A percentile compares a stretch with the other conserved stretches of the same genome.
phyloP scores from a whole-genome alignment of 2,329 filamentous ascomycete species.

The Exophiala aquamarina region DNA sequence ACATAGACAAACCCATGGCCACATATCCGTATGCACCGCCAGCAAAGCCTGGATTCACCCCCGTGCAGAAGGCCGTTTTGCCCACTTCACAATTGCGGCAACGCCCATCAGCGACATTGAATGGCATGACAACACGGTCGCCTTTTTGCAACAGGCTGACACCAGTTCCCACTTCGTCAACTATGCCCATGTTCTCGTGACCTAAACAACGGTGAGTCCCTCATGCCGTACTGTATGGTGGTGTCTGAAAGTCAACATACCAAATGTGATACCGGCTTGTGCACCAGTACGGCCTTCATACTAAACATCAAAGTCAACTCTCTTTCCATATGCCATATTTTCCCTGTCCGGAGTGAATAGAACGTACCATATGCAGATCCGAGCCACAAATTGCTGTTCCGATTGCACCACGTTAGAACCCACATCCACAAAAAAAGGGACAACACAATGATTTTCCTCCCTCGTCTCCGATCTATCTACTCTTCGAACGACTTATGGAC shows the following conservation, averaged over 20 bases:
- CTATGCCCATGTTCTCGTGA: conserved; percentile 63
- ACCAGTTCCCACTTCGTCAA: conserved; percentile 56
- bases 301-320: conserved; percentile 43
- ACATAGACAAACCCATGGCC: conserved; percentile 57
- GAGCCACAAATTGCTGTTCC: conserved; percentile 55
- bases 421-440: too few relatives aligned
- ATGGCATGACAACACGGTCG: conserved; percentile 64
- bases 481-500: too few relatives aligned
- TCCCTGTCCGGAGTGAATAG: too few relatives aligned
- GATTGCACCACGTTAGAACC: conserved; percentile 3
- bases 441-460: too few relatives aligned
- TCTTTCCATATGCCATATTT: conserved; percentile 33
- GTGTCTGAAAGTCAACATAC: conserved; percentile 34
- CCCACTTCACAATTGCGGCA: conserved; percentile 66
- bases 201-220: conserved; percentile 30
- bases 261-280: conserved; percentile 61
- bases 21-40: conserved; percentile 64
- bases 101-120: conserved; percentile 64
- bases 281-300: conserved; percentile 66
- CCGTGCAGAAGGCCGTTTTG: conserved; percentile 65
- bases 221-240: background rate
- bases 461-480: too few relatives aligned
- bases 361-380: conserved; percentile 44
- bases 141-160: conserved; percentile 63
- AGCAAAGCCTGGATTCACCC: conserved; percentile 61